Evolutionary conservation across 2,329 filamentous ascomycete genomes (phyloP).

Genomic region (Cytospora paraplurivora): DNA sequence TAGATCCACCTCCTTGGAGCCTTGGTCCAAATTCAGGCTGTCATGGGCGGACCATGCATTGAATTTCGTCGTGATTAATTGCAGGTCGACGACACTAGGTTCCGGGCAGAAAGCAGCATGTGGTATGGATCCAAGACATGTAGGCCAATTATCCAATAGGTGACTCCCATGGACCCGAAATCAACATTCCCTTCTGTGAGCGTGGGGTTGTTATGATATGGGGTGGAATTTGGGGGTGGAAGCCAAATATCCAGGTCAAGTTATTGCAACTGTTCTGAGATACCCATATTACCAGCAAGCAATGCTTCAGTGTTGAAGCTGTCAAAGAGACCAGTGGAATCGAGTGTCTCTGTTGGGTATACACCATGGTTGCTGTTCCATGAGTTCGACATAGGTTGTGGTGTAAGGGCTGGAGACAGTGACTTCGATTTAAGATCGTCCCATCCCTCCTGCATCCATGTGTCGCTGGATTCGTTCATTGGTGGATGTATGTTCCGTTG

Average conservation of each 20-base stretch:
- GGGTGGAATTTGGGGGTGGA: not conserved
- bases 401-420: not conserved
- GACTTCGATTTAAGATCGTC: fast-evolving
- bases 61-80: not conserved
- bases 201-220: not conserved
- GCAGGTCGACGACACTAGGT: not conserved
- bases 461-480: not conserved
- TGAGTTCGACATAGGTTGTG: not conserved
- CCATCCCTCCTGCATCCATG: not conserved
- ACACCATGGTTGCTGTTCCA: not conserved
- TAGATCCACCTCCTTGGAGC: not conserved
- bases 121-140: not conserved
- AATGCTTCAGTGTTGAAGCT: not conserved
- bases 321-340: not conserved
- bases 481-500: not conserved
- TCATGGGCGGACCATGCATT: not conserved
- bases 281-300: not conserved
- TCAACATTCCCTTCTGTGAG: not conserved
- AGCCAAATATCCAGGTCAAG: not conserved
- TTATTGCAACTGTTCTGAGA: not conserved
- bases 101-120: not conserved
- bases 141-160: not conserved
- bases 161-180: not conserved
- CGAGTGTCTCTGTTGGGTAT: not conserved
- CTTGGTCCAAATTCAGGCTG: not conserved